These are phyloP conservation scores for Fusarium keratoplasticum DNA, from an alignment of 2,329 filamentous ascomycete species.

Conservation along the genomic window DNA sequence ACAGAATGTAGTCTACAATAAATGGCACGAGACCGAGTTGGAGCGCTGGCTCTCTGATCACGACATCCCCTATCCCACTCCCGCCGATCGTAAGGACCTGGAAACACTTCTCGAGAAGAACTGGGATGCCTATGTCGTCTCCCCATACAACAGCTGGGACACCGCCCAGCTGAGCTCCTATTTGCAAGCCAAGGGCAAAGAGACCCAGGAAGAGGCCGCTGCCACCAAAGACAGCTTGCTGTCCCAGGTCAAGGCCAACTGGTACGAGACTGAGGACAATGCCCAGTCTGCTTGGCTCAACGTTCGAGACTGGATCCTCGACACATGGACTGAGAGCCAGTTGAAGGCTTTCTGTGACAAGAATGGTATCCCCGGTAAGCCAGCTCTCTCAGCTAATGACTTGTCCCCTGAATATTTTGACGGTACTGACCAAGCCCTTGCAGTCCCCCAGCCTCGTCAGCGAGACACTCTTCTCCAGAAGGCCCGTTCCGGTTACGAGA, in stretches of 20 bases:
- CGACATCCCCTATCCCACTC: conserved; percentile 88
- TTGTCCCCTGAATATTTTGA: too few relatives aligned
- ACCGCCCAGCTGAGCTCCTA: conserved; percentile 74
- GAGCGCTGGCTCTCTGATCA: conserved; percentile 97
- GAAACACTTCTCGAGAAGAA: conserved; percentile 89
- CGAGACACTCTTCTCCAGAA: conserved; percentile 85
- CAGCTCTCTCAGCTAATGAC: not conserved
- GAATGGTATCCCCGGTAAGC: conserved; percentile 78
- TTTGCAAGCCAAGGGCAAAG: conserved; percentile 76
- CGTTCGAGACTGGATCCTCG: conserved; percentile 92
- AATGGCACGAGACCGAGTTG: conserved; percentile 98
- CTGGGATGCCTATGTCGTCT: conserved; percentile 83
- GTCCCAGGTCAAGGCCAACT: conserved; percentile 76
- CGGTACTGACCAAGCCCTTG: not conserved
- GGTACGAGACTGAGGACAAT: conserved; percentile 84
- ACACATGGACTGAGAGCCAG: conserved; percentile 94
- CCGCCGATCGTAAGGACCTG: conserved; percentile 94
- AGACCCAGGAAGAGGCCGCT: conserved; percentile 74
- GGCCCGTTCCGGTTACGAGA: conserved; percentile 84
- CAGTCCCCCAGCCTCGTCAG: conserved; percentile 85
- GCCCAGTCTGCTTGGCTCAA: conserved; percentile 77
- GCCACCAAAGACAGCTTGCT: conserved; percentile 77
- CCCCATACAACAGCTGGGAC: conserved; percentile 84
- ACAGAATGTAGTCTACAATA: conserved; percentile 85
- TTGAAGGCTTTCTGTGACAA: conserved; percentile 93